Percentiles rank a stretch among this genome's conserved stretches.
Evolutionary conservation across 208 protist genomes (phyloP).

Genomic region (Kentomonas sorsogonicus): DNA sequence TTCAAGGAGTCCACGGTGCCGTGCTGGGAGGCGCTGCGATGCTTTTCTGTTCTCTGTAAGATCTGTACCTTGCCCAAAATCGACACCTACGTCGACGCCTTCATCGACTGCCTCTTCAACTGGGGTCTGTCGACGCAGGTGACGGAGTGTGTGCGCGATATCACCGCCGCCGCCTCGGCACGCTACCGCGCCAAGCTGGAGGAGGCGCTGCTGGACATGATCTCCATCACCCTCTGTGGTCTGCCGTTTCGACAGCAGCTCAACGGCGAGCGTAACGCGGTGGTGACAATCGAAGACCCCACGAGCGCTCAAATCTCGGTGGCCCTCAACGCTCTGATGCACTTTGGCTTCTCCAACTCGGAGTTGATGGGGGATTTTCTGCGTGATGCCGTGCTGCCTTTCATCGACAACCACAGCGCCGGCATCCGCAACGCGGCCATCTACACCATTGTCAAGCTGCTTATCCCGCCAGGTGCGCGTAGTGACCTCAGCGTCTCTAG

Average conservation of each 20-base stretch:
- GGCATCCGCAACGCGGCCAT: slow-evolving; percentile 76
- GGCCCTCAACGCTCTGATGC: slow-evolving; percentile 74
- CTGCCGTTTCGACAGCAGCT: slow-evolving; percentile 74
- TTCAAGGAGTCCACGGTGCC: slow-evolving; percentile 46
- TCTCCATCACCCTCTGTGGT: slow-evolving; percentile 84
- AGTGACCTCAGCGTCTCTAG: slow-evolving; percentile 72
- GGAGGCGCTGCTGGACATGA: slow-evolving; percentile 81
- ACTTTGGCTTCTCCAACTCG: slow-evolving; percentile 86
- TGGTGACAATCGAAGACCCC: slow-evolving; percentile 26
- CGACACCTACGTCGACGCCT: slow-evolving; percentile 66
- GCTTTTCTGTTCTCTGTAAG: slow-evolving; percentile 34
- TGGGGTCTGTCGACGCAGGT: slow-evolving; percentile 83
- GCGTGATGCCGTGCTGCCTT: slow-evolving; percentile 78
- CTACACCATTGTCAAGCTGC: slow-evolving; percentile 72
- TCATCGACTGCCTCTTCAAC: slow-evolving; percentile 68
- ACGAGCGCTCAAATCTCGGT: slow-evolving; percentile 69
- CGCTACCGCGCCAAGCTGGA: slow-evolving; percentile 67
- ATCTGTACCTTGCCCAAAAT: slow-evolving; percentile 56
- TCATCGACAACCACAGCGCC: slow-evolving; percentile 69
- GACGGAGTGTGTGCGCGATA: slow-evolving; percentile 76
- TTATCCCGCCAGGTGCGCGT: slow-evolving; percentile 65
- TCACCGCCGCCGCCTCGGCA: slow-evolving; percentile 53
- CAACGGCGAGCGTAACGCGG: slow-evolving; percentile 10
- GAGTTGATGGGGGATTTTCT: slow-evolving; percentile 88
- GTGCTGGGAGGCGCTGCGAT: slow-evolving; percentile 75